Evolutionary conservation across 1,284 basidiomycete species (phyloP).

Genomic region (Trichosporon faecale): DNA sequence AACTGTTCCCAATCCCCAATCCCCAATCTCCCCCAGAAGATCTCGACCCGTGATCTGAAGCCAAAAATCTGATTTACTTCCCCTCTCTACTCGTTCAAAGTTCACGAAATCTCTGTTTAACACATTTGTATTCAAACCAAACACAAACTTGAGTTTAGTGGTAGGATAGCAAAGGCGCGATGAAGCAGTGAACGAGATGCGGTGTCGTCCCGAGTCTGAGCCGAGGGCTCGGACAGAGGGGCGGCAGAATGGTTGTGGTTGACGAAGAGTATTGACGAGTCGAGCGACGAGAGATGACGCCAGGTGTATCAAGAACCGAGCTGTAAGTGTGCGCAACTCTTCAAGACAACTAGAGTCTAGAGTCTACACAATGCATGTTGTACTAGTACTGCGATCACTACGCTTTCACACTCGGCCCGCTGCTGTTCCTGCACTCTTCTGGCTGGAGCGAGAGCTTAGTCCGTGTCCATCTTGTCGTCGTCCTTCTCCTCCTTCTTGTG

Average conservation of each 20-base stretch:
- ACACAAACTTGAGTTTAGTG: constrained; percentile 4
- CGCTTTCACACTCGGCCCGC: no score
- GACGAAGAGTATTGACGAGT: constrained; percentile 2
- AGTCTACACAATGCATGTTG: constrained; percentile 6
- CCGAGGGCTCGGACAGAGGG: background rate
- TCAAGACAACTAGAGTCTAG: background rate
- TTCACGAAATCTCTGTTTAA: constrained; percentile 9
- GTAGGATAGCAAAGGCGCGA: constrained; percentile 10
- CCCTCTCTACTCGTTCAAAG: background rate
- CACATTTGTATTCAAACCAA: constrained; percentile 12
- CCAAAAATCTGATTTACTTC: background rate
- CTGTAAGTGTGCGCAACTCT: background rate
- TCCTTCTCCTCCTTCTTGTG: background rate
- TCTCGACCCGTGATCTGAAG: background rate
- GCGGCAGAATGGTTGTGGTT: background rate
- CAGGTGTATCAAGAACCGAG: background rate
- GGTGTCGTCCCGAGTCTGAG: background rate
- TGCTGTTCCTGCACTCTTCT: no score
- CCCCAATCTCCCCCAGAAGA: background rate
- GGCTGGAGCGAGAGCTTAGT: background rate
- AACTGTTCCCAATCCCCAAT: background rate
- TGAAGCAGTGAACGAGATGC: constrained; percentile 11
- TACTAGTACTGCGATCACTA: background rate
- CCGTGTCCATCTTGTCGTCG: constrained; percentile 3
- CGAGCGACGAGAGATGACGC: background rate